Base-by-base conservation (phyloP, 2,329 filamentous ascomycete genomes). In the Sporothrix luriei region DNA sequence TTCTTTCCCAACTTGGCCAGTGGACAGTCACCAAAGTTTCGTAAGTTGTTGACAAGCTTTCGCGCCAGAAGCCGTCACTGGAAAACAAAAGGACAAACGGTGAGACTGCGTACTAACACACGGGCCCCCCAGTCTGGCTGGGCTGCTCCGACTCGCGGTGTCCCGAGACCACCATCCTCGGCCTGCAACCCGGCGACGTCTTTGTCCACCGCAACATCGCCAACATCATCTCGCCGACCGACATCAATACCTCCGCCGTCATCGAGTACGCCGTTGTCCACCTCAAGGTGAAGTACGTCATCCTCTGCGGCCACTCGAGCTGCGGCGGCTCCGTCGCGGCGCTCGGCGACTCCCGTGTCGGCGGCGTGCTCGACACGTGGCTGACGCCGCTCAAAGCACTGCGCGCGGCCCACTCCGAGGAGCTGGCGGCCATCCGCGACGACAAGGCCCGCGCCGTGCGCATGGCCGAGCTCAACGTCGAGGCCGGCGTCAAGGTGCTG, bases 191-290 rank as follows among this genome's bases (percentile, higher is more conserved):
- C 3, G 92, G 93, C 71, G 92, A 96, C 75, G 89, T 96, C 74
- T 96, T 96, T 78, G 90, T 93, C 67, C 92, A 96, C 83, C 91
- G 93, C 78, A 96, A 96, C 83, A 94, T 97, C 78, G 92, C 91
- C 79, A 96, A 96, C 82, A 87, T 94, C 76, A 81, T 96, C 73
- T 88, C 88, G 70, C 82, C 88, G 24, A 88, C 88, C 75, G 93
- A 97, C 78, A 86, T 94, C 78, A 92, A 88, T 81, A 88, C 89
- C 46, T 84, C 88, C 13, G 87, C 88, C 69, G 92, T 94, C 59
- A 89, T 96, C 77, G 90, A 94, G 77, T 96, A 90, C 77, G 90
- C 92, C 55, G 91, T 96, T 71, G 82, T 81, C 70, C 84, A 91
- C 77, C 82, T 96, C 48, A 87, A 90, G 75, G 89, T 91, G 74